Base-by-base conservation (phyloP, 306 rosid genomes). In the Prunus armeniaca region DNA sequence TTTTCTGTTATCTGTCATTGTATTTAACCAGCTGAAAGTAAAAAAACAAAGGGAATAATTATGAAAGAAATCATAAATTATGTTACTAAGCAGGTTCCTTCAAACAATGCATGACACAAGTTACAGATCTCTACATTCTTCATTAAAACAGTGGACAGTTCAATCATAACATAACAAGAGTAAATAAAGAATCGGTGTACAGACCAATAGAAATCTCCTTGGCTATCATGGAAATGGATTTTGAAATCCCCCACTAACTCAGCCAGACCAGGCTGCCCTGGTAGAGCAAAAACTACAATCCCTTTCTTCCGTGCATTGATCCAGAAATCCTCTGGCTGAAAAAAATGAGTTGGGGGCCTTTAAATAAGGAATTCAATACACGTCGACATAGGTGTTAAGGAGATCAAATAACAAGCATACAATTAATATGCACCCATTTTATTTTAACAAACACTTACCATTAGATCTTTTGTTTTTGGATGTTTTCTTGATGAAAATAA, bases 161-260 rank as follows among this genome's bases (percentile, higher is more conserved):
- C 30, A 56, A 38, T n/a, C 65, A 27, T 24, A 43, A 12, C 14
- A 52, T 3, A 73, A 14, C 5, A 69, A 13, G 66, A 69, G 17
- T 62, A 32, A 30, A 52, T 19, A 54, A 55, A 6, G 71, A 27
- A 67, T 17, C 46, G 32, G 43, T 69, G 54, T 45, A 81, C 90
- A 45, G 68, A 95, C 99, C 96, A 92, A 83, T 92, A 92, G 84
- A 90, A 95, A 83, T 92, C 97, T 87, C 99, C 97, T 52, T 95
- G 97, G 56, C 92, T 92, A 54, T 95, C 97, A 45, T 89, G 97
- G 76, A 95, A 95, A 78, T 89, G 91, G 78, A 95, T 84, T 85
- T 92, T 95, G 81, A 95, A 89, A 88, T 92, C 99, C 73, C 99
- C 97, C 27, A 68, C 66, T 75, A 95, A 72, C 75, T 92, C 97